phyloP scores from a whole-genome alignment of 2,329 filamentous ascomycete species.

The Diaporthe sp. region DNA sequence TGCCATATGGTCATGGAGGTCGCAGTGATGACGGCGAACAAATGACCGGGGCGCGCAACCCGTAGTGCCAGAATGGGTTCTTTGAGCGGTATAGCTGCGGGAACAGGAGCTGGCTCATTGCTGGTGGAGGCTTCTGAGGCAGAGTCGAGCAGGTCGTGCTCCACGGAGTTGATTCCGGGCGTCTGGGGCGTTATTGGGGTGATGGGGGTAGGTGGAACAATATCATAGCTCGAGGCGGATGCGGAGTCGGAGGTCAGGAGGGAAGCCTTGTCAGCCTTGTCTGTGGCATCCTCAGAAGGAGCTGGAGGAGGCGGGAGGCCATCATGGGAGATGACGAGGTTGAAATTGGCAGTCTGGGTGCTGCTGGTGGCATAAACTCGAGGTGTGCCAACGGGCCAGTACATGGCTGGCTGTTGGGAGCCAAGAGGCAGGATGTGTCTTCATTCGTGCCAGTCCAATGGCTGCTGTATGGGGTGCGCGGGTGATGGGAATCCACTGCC shows the following conservation, averaged over 20 bases:
- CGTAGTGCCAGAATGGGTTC: slow-evolving; percentile 82
- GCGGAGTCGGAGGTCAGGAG: slow-evolving; percentile 45
- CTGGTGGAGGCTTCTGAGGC: slow-evolving; percentile 47
- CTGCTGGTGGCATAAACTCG: slow-evolving; percentile 85
- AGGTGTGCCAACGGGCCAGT: slow-evolving; percentile 91
- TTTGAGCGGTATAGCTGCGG: slow-evolving; percentile 59
- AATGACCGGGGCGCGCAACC: slow-evolving; percentile 82
- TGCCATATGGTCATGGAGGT: slow-evolving; percentile 96
- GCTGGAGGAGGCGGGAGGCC: slow-evolving; percentile 58
- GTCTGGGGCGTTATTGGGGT: slow-evolving; percentile 70
- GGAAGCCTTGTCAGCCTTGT: slow-evolving; percentile 44
- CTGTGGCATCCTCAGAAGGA: slow-evolving; percentile 52
- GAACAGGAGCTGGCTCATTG: slow-evolving; percentile 46
- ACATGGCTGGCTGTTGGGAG: slow-evolving; percentile 72
- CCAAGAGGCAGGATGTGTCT: slow-evolving; percentile 51
- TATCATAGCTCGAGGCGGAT: slow-evolving; percentile 50
- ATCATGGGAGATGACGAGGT: slow-evolving; percentile 71
- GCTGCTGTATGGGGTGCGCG: slow-evolving; percentile 22
- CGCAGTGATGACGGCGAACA: slow-evolving; percentile 88
- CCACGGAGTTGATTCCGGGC: slow-evolving; percentile 71
- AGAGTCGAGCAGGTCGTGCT: slow-evolving; percentile 63
- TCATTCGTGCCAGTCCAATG: slow-evolving; percentile 47
- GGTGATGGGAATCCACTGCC: slow-evolving; percentile 20
- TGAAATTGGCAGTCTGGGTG: slow-evolving; percentile 66
- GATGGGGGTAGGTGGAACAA: slow-evolving; percentile 54